These are phyloP conservation scores for Thuja plicata DNA, from an alignment of 83 land plant species.

Conservation along the genomic window DNA sequence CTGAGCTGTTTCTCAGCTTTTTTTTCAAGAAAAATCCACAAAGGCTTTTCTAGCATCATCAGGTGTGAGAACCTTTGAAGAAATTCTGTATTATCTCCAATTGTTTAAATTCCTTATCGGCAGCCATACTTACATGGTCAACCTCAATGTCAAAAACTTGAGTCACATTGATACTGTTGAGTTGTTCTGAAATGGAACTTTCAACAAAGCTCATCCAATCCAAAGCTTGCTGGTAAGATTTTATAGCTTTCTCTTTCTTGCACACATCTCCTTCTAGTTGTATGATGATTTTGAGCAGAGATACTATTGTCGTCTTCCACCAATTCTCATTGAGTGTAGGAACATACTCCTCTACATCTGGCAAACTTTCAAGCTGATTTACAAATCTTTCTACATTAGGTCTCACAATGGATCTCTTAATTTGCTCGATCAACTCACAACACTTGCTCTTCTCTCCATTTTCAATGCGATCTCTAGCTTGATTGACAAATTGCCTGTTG, in stretches of 20 bases:
- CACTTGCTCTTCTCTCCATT: too few relatives aligned
- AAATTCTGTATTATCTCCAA: too few relatives aligned
- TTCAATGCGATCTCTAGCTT: background rate
- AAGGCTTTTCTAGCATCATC: background rate
- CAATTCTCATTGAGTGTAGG: background rate
- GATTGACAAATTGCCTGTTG: background rate
- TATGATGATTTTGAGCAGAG: background rate
- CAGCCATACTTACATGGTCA: background rate
- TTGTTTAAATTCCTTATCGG: background rate
- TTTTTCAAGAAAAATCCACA: too few relatives aligned
- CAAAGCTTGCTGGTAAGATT: background rate
- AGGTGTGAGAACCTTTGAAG: background rate
- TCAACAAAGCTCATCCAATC: conserved; percentile 2
- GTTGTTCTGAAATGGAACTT: background rate
- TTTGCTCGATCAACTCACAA: too few relatives aligned
- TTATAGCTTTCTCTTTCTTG: background rate
- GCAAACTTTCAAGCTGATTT: background rate
- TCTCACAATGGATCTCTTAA: too few relatives aligned
- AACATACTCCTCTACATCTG: background rate
- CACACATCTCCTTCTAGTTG: too few relatives aligned
- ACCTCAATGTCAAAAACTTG: background rate
- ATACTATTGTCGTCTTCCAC: background rate
- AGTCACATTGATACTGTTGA: background rate
- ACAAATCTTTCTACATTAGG: too few relatives aligned
- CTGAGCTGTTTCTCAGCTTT: background rate